These are phyloP conservation scores for Citrus medica DNA, from an alignment of 345 rosid genomes.

Conservation along the genomic window DNA sequence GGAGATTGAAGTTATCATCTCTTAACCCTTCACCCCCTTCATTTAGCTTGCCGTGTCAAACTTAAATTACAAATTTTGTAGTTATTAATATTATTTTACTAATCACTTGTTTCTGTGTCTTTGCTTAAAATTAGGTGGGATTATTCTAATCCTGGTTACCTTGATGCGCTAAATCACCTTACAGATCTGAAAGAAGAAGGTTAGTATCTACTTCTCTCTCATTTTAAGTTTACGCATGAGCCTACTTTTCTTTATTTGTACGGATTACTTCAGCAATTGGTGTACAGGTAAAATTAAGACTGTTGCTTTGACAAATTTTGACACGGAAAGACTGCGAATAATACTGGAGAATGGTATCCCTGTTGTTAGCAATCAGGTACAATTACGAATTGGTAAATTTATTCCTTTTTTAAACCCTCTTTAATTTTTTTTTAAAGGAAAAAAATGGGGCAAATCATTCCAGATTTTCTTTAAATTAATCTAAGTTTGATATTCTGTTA, in stretches of 20 bases:
- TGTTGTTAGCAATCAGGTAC: slow-evolving; percentile 94
- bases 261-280: slow-evolving; percentile 19
- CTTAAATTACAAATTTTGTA: not conserved
- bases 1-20: too few species aligned
- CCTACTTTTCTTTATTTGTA: slow-evolving; percentile 20
- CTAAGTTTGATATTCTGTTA: not conserved
- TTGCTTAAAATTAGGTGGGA: slow-evolving; percentile 69
- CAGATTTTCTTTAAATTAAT: not conserved
- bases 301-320: slow-evolving; percentile 91
- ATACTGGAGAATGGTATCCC: slow-evolving; percentile 89
- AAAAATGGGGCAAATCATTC: not conserved
- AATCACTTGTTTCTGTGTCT: not conserved
- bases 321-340: slow-evolving; percentile 76
- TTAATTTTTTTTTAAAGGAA: not conserved
- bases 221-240: slow-evolving; percentile 9
- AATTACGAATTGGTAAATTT: not conserved
- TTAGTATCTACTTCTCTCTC: slow-evolving; percentile 14
- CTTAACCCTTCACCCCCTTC: too few species aligned
- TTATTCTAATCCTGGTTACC: slow-evolving; percentile 82
- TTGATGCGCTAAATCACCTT: slow-evolving; percentile 84
- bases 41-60: not conserved
- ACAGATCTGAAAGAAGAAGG: slow-evolving; percentile 93
- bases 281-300: slow-evolving; percentile 85
- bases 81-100: not conserved
- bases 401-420: not conserved